Evolutionary conservation across 1,284 basidiomycete genomes (phyloP), one percentile per base, ranked within the genome.

Genomic region (Ceraceosorus guamensis): DNA sequence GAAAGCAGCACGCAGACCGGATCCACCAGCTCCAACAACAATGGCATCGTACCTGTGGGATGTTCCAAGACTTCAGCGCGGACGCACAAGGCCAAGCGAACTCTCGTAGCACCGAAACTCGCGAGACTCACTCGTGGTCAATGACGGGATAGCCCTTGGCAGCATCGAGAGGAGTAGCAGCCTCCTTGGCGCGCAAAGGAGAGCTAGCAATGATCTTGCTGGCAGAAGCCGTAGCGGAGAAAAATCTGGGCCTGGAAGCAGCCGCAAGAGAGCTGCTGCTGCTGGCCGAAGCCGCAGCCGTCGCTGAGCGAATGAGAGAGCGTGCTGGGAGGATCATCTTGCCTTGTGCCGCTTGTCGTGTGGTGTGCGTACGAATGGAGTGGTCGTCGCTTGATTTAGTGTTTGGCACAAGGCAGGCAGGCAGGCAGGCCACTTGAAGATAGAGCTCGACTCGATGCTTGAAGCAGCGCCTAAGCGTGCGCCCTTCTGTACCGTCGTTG

Each of bases 1-100:
- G 79, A 98, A 98, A 34, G 95, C 95, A 51, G 95, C 95, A 79
- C 95, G 86, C 66, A 98, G 83, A 81, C 95, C 95, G 56, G 95
- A 91, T 79, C 95, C 95, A 75, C 95, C 95, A 53, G 95, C 95
- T 78, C 95, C 71, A 46, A 75, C 70, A 30, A 75, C 71, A 56
- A 73, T 66, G 50, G 73, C 72, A 60, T 75, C 72, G 65, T 73
- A 69, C 46, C 46, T 48, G 54, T 10, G 34, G 2, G 30, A 1
- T 45, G 14, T n/a, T n/a, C 24, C 1, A 18, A 16, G 32, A 11
- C 24, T 13, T 10, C 3, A 48, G 32, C 13, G 11, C 18, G 46
- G 32, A 2, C 32, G 32, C 3, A 14, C 18, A 48, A 3, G 2
- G 32, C 32, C 2, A 48, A 11, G 18, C 46, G 32, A 11, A 3